phyloP scores from a whole-genome alignment of 148 eudicot species.

The Vaccinium vitisidaea region DNA sequence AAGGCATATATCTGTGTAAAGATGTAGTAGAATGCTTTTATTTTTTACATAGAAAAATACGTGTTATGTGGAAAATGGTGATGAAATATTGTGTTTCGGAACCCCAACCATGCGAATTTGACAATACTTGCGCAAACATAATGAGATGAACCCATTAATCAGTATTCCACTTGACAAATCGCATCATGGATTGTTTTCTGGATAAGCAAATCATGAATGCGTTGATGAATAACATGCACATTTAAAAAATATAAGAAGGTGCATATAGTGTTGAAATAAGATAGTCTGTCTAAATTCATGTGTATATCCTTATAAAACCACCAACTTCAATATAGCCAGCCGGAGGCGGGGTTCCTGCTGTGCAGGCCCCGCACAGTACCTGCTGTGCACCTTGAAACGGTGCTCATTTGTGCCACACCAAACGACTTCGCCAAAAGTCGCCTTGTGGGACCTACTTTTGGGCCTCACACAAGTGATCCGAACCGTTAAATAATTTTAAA shows the following conservation, averaged over 20 bases:
- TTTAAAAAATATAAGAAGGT: background rate
- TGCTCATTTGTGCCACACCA: too few species aligned
- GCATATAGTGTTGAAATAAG: background rate
- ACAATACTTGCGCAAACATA: background rate
- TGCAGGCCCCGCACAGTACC: too few species aligned
- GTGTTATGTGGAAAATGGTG: background rate
- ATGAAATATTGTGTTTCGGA: background rate
- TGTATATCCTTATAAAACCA: background rate
- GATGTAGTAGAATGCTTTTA: background rate
- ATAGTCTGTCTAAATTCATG: background rate
- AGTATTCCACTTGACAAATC: too few species aligned
- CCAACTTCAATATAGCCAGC: background rate
- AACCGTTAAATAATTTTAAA: too few species aligned
- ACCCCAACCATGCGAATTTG: background rate
- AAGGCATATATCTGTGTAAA: background rate
- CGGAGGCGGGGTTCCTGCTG: too few species aligned
- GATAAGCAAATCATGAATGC: background rate
- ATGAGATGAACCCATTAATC: background rate
- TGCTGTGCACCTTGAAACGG: too few species aligned
- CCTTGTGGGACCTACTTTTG: too few species aligned
- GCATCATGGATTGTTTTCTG: too few species aligned
- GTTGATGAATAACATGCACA: background rate
- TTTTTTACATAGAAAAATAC: background rate
- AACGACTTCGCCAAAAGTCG: too few species aligned
- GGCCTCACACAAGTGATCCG: too few species aligned